Percentiles rank a stretch among this genome's conserved stretches.
phyloP scores from a whole-genome alignment of 768 basidiomycete species.

The Psilocybe azurescens region DNA sequence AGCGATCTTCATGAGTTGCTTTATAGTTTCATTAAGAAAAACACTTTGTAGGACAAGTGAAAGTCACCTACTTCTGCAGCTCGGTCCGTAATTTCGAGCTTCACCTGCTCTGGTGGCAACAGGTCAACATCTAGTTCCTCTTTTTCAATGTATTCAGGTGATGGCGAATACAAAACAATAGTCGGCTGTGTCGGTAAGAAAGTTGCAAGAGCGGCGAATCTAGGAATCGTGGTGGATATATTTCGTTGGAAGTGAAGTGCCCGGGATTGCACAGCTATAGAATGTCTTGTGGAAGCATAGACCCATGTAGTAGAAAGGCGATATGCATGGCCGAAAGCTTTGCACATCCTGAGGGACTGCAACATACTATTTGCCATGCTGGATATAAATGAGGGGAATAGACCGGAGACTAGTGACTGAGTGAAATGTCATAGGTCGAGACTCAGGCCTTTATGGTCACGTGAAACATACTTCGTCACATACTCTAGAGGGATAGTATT shows the following conservation, averaged over 20 bases:
- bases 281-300: neutral
- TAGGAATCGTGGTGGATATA: conserved; percentile 28
- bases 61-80: conserved; percentile 68
- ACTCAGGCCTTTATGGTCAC: too few species aligned
- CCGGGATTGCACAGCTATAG: neutral
- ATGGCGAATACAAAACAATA: conserved; percentile 54
- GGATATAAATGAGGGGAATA: too few species aligned
- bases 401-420: too few species aligned
- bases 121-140: conserved; percentile 71
- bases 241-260: conserved; percentile 4
- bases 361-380: neutral
- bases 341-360: neutral
- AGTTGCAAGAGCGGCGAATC: conserved; percentile 42
- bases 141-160: conserved; percentile 55
- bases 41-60: neutral
- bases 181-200: conserved; percentile 54
- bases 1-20: conserved; percentile 84
- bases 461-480: too few species aligned
- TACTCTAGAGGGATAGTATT: too few species aligned
- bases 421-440: neutral
- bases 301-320: neutral
- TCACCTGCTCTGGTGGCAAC: conserved; percentile 55
- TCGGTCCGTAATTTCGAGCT: conserved; percentile 68
- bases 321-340: neutral
- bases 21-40: conserved; percentile 13